Conservation (phyloP, 768 basidiomycete genomes). For the Boletus huronensis region DNA sequence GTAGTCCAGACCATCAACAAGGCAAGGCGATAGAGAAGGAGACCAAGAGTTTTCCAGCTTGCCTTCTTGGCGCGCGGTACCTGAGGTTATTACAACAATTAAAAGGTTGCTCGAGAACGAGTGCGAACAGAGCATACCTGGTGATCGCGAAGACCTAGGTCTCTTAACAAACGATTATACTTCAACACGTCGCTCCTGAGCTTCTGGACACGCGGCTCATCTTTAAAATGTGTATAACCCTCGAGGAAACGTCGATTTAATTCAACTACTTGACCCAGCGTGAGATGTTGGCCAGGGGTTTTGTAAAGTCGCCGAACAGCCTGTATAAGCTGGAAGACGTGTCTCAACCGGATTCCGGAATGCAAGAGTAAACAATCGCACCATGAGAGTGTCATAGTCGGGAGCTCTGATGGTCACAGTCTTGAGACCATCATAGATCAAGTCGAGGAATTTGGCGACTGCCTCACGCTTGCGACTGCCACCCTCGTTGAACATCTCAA, state of each 20-base stretch:
- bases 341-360: constrained; percentile 2
- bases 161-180: constrained; percentile 84
- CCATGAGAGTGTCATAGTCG: constrained; percentile 98
- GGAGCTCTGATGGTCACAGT: constrained; percentile 95
- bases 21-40: constrained; percentile 77
- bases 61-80: constrained; percentile 86
- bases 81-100: constrained; percentile 32
- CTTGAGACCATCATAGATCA: constrained; percentile 91
- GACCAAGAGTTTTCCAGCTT: constrained; percentile 79
- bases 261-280: constrained; percentile 93
- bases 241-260: constrained; percentile 90
- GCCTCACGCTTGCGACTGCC: constrained; percentile 88
- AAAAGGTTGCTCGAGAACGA: not conserved
- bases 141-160: constrained; percentile 91
- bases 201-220: constrained; percentile 84
- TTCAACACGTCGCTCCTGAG: constrained; percentile 77
- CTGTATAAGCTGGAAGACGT: constrained; percentile 73
- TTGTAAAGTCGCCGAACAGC: constrained; percentile 92
- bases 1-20: constrained; percentile 79
- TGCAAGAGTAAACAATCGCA: constrained; percentile 32
- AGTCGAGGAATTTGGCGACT: constrained; percentile 80
- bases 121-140: constrained; percentile 49
- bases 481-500: constrained; percentile 89
- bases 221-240: constrained; percentile 89
- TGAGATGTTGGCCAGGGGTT: constrained; percentile 89